Base-by-base conservation (phyloP, 2,329 filamentous ascomycete genomes). In the Calonectria honghensis region DNA sequence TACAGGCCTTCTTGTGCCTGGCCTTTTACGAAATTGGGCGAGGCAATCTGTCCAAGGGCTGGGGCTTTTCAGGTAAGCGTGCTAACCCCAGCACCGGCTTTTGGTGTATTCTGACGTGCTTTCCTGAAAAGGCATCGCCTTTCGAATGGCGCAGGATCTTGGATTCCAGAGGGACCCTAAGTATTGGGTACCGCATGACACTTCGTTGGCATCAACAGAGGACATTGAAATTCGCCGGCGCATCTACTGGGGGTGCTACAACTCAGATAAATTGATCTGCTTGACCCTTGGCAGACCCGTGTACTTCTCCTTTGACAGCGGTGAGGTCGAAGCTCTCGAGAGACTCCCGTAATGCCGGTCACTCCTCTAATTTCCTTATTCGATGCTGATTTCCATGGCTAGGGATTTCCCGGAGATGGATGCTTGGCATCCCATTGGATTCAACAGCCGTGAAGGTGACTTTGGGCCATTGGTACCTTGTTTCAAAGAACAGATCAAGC, bases 241-340 rank as follows among this genome's bases (percentile, higher is more conserved):
- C 1, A 82, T 83, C 20, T 82, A 81, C 59, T 82, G 81, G 81
- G 80, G 81, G 16, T 81, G 78, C 32, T 82, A 82, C 54, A 74
- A 77, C 18, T 81, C 80, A 0, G 81, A 83, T 51, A 83, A 83
- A 64, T 29, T 80, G 13, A 77, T 79, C 6, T 79, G 76, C 35
- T 64, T 77, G 11, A 64, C 76, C 0, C 61, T 80, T 6, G 78
- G 77, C 0, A 70, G 73, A 11, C 73, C 77, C 0, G 73, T 79
- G 2, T 73, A 78, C 29, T 67, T 78, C 6, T 68, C 61, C 6
- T 70, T 75, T 14, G 68, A 76, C 1, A 76, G 72, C 14, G 75
- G 70, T 10, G 74, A 79, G 41, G 78, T 72, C 29, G 50, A 72
- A 20, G 31, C 3, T 4, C 48, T 72, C 3, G 69, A 72, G 18